phyloP scores from a whole-genome alignment of 169 alveolate species.

The Perkinsus olseni region DNA sequence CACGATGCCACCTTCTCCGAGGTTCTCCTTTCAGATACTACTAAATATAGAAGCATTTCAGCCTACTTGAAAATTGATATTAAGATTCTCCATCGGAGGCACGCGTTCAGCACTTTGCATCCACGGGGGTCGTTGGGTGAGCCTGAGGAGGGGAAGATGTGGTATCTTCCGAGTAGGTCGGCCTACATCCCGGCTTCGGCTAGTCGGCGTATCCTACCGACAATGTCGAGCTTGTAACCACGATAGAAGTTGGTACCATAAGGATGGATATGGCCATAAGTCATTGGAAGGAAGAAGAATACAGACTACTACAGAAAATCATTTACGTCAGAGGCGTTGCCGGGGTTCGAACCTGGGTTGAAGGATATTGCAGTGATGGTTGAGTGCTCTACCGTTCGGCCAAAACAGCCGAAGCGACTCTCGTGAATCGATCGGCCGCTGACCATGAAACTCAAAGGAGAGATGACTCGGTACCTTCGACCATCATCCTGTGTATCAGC shows the following conservation, averaged over 20 bases:
- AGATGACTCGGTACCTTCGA: too few relatives aligned
- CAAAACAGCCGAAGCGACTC: neutral
- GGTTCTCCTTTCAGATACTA: too few relatives aligned
- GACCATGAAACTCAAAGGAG: too few relatives aligned
- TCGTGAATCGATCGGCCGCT: too few relatives aligned
- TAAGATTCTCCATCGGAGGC: constrained; percentile 25
- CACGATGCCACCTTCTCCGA: too few relatives aligned
- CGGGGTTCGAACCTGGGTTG: constrained; percentile 17
- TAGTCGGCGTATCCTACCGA: constrained; percentile 56
- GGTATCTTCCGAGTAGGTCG: constrained; percentile 46
- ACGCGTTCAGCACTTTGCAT: constrained; percentile 11
- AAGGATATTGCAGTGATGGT: neutral
- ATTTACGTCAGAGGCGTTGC: neutral
- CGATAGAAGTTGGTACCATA: constrained; percentile 52
- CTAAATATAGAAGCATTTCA: neutral
- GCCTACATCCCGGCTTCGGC: constrained; percentile 46
- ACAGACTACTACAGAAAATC: neutral
- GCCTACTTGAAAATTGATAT: neutral
- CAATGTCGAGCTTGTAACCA: constrained; percentile 52
- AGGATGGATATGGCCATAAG: constrained; percentile 42
- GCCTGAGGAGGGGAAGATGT: neutral
- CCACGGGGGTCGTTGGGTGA: constrained; percentile 12
- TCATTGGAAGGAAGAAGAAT: constrained; percentile 10
- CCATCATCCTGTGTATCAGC: too few relatives aligned
- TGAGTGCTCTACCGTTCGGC: neutral